Percentiles rank a stretch among this genome's conserved stretches.
These are phyloP conservation scores for Colletotrichum gigasporum DNA, from an alignment of 2,329 filamentous ascomycete genomes.

Conservation along the genomic window DNA sequence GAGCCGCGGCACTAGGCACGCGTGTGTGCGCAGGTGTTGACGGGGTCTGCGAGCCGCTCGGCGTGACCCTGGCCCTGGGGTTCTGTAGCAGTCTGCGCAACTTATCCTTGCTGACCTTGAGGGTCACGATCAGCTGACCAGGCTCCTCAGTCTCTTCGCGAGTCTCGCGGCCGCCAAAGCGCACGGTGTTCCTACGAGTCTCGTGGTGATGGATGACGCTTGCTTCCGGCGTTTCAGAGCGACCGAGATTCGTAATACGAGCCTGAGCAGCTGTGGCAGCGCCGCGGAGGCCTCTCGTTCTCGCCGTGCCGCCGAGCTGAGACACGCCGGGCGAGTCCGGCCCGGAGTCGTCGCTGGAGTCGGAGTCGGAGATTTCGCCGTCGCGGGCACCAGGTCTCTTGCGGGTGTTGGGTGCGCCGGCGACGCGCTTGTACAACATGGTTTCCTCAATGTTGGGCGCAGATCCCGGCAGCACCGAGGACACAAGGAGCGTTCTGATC, in stretches of 20 bases:
- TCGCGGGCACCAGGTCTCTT: slow-evolving; percentile 67
- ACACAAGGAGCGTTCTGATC: slow-evolving; percentile 91
- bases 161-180: slow-evolving; percentile 65
- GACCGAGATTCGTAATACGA: slow-evolving; percentile 82
- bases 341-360: slow-evolving; percentile 88
- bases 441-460: slow-evolving; percentile 84
- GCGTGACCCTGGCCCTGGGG: slow-evolving; percentile 38
- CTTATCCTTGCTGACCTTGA: slow-evolving; percentile 78
- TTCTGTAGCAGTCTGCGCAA: slow-evolving; percentile 73
- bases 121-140: slow-evolving; percentile 74
- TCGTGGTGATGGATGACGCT: slow-evolving; percentile 71
- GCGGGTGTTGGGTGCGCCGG: slow-evolving; percentile 63
- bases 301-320: slow-evolving; percentile 78
- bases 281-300: slow-evolving; percentile 88
- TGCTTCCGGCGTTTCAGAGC: slow-evolving; percentile 90
- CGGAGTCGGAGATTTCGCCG: slow-evolving; percentile 85
- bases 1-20: slow-evolving; percentile 41
- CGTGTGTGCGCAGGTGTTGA: slow-evolving; percentile 40
- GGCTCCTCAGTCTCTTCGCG: slow-evolving; percentile 86
- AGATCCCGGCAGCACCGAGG: slow-evolving; percentile 89
- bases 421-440: slow-evolving; percentile 83
- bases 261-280: slow-evolving; percentile 88
- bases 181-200: slow-evolving; percentile 69
- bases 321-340: slow-evolving; percentile 86
- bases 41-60: slow-evolving; percentile 43